phyloP scores from a whole-genome alignment of 805 yeast species.

The Wickerhamiella lipophila region DNA sequence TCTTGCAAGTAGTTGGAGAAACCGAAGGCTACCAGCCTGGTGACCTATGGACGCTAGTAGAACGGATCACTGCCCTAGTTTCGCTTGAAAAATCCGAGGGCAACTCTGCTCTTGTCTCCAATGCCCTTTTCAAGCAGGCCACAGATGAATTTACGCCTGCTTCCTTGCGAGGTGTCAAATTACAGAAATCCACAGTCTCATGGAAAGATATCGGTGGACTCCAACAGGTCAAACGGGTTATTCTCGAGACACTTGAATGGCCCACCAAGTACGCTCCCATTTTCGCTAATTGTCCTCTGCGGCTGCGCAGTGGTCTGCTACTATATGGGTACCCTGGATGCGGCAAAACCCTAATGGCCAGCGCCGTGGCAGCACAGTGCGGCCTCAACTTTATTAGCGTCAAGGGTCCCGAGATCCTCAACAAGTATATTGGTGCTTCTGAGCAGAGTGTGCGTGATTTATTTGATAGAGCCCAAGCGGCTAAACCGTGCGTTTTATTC shows the following conservation, averaged over 20 bases:
- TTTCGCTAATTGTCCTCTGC: slow-evolving; percentile 74
- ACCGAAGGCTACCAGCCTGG: slow-evolving; percentile 86
- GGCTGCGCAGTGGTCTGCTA: slow-evolving; percentile 79
- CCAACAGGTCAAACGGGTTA: slow-evolving; percentile 54
- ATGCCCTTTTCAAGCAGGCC: slow-evolving; percentile 40
- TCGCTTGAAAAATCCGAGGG: slow-evolving; percentile 10
- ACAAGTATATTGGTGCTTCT: slow-evolving; percentile 93
- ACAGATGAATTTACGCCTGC: slow-evolving; percentile 65
- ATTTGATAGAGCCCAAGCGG: slow-evolving; percentile 88
- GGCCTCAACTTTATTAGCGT: slow-evolving; percentile 86
- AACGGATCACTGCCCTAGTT: slow-evolving; percentile 33
- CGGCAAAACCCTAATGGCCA: slow-evolving; percentile 86
- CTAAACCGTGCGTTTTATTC: slow-evolving; percentile 83
- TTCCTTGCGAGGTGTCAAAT: slow-evolving; percentile 70
- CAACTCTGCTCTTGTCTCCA: slow-evolving; percentile 6
- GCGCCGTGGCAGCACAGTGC: slow-evolving; percentile 87
- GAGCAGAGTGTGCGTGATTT: slow-evolving; percentile 89
- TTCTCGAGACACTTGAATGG: slow-evolving; percentile 90
- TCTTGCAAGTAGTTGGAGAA: slow-evolving; percentile 44
- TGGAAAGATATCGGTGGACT: slow-evolving; percentile 93
- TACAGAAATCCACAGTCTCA: slow-evolving; percentile 58
- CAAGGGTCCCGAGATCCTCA: slow-evolving; percentile 90
- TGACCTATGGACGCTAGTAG: slow-evolving; percentile 60
- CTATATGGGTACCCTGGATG: slow-evolving; percentile 97
- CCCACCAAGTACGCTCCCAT: slow-evolving; percentile 94